A percentile compares a stretch with the other conserved stretches of the same genome.
phyloP scores from a whole-genome alignment of 768 basidiomycete genomes.

The Trametes elegans region DNA sequence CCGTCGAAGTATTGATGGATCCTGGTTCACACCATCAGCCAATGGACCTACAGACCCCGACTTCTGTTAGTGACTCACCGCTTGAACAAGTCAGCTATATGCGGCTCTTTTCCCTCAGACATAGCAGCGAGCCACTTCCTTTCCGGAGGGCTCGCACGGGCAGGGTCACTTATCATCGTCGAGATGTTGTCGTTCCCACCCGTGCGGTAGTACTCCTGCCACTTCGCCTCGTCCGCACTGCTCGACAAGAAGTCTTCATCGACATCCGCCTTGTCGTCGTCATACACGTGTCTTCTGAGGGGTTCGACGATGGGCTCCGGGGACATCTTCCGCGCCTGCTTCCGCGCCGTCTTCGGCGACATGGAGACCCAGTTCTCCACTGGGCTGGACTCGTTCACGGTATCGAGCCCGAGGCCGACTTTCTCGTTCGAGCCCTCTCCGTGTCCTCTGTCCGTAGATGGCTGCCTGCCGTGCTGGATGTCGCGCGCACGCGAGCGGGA shows the following conservation, averaged over 20 bases:
- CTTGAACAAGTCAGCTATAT: conserved; percentile 72
- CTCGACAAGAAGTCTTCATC: conserved; percentile 21
- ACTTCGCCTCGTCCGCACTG: conserved; percentile 33
- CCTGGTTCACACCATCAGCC: conserved; percentile 37
- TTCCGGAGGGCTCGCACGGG: conserved; percentile 74
- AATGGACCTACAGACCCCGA: not conserved
- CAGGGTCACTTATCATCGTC: conserved; percentile 81
- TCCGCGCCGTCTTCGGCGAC: conserved; percentile 53
- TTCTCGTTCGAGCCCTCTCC: conserved; percentile 16
- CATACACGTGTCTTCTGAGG: conserved; percentile 24
- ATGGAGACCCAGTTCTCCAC: conserved; percentile 47
- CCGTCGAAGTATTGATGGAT: conserved; percentile 95
- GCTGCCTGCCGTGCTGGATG: conserved; percentile 14
- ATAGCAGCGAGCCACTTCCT: conserved; percentile 89
- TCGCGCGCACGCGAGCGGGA: conserved; percentile 19
- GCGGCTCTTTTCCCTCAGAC: conserved; percentile 75
- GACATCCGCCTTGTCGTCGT: conserved; percentile 30
- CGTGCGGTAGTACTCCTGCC: conserved; percentile 35
- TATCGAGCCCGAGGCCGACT: conserved; percentile 19
- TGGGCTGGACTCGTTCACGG: conserved; percentile 22
- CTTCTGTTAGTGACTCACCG: conserved; percentile 47
- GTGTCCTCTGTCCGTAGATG: not conserved
- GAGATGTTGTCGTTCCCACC: conserved; percentile 48
- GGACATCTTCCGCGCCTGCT: conserved; percentile 42
- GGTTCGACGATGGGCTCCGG: conserved; percentile 19